Base-by-base conservation (phyloP, 306 rosid genomes). In the Cucurbita argyrosperma region DNA sequence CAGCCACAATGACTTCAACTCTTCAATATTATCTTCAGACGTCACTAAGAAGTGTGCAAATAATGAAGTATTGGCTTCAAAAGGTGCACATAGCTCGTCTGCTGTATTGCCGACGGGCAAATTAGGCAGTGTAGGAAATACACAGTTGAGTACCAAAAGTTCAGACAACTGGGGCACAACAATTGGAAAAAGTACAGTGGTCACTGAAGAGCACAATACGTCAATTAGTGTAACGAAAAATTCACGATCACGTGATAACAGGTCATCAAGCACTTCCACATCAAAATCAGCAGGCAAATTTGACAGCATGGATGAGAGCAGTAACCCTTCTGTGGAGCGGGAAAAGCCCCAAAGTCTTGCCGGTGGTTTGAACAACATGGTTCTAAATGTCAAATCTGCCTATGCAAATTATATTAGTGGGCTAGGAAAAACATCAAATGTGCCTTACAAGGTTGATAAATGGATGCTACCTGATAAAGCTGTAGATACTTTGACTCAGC, bases 381-480 rank as follows among this genome's bases (percentile, higher is more conserved):
- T 56, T 82, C 49, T 76, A 7, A 82, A 86, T 82, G 90, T 50
- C 61, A 85, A 84, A 76, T 85, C 87, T 72, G 85, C 85, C 80
- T 79, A 56, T 78, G 82, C 86, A 61, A 84, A 79, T 80, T 79
- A 75, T 79, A 77, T 78, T 76, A 81, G 74, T 65, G 66, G 81
- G 68, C 81, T 69, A 72, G 83, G 79, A 78, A 45, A 84, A 68
- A 69, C 30, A 59, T 71, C 86, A 13, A 83, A 65, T 38, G 78
- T 54, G 21, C 81, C 88, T 76, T 91, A 82, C 75, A 88, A 85
- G 80, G 87, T 89, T 42, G 99, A 94, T 81, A 85, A 85, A 54
- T 94, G 99, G 99, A 88, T 91, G 99, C 90, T 91, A 58, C 94
- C 92, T 65, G 87, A 94, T 68, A 87, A 91, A 74, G 86, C 86